A percentile compares a stretch with the other conserved stretches of the same genome.
phyloP scores from a whole-genome alignment of 2,329 filamentous ascomycete species.

The Botrytis hyacinthi region DNA sequence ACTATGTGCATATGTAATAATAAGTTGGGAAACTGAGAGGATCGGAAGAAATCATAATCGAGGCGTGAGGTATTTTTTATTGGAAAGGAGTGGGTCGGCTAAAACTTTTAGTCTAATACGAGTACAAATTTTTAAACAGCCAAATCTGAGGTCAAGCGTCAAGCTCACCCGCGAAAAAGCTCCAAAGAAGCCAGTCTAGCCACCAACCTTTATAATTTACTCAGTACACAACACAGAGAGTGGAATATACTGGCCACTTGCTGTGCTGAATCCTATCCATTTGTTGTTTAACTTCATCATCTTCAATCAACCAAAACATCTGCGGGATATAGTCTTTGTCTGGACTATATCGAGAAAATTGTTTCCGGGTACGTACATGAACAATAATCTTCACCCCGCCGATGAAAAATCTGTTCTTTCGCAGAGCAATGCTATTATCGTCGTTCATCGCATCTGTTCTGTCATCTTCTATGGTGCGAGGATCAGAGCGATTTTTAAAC shows the following conservation, averaged over 20 bases:
- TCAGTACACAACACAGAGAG: neutral
- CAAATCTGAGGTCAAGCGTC: neutral
- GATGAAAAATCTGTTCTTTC: neutral
- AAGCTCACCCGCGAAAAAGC: neutral
- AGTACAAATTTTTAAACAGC: slow-evolving; percentile 9
- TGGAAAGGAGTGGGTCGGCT: neutral
- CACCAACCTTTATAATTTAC: neutral
- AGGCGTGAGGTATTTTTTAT: slow-evolving; percentile 11
- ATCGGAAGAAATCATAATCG: neutral
- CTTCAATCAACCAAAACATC: neutral
- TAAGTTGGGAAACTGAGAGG: neutral
- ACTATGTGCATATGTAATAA: neutral
- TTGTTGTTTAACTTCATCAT: neutral
- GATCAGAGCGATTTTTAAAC: neutral
- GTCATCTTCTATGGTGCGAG: neutral
- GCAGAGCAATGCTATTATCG: neutral
- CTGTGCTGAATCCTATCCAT: neutral
- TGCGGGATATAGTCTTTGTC: neutral
- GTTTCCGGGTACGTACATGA: neutral
- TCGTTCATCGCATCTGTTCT: neutral
- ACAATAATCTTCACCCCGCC: slow-evolving; percentile 1
- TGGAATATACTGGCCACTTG: neutral
- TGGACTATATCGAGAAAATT: neutral
- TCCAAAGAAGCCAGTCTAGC: neutral
- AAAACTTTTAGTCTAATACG: neutral